These are phyloP conservation scores for Colletotrichum spinosum DNA, from an alignment of 2,329 filamentous ascomycete genomes.

Conservation along the genomic window DNA sequence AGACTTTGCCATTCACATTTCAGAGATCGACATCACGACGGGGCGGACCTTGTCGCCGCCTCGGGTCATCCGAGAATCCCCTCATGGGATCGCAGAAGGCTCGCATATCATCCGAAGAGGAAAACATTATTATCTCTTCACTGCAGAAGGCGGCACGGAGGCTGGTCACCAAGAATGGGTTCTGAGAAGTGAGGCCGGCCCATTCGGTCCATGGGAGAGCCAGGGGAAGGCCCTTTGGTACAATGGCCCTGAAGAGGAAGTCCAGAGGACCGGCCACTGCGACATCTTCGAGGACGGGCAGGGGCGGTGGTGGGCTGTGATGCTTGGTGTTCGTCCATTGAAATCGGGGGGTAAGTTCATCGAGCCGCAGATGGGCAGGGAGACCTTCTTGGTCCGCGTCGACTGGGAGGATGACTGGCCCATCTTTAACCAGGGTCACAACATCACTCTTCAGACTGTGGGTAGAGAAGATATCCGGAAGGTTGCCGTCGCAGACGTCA, in stretches of 20 bases:
- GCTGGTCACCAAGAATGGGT: slow-evolving; percentile 65
- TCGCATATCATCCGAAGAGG: slow-evolving; percentile 52
- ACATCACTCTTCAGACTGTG: slow-evolving; percentile 52
- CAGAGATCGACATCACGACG: slow-evolving; percentile 55
- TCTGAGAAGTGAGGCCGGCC: slow-evolving; percentile 54
- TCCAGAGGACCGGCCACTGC: slow-evolving; percentile 63
- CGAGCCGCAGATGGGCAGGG: slow-evolving; percentile 57
- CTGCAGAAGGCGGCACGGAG: slow-evolving; percentile 56
- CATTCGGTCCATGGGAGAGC: slow-evolving; percentile 62
- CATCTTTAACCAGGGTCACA: slow-evolving; percentile 59
- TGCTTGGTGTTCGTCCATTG: slow-evolving; percentile 57
- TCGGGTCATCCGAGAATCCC: slow-evolving; percentile 49
- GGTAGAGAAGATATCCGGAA: slow-evolving; percentile 43
- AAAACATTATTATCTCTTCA: slow-evolving; percentile 53
- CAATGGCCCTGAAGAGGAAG: slow-evolving; percentile 58
- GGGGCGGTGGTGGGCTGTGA: slow-evolving; percentile 61
- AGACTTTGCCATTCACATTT: slow-evolving; percentile 63
- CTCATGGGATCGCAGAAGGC: slow-evolving; percentile 55
- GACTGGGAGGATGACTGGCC: slow-evolving; percentile 65
- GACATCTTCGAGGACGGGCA: slow-evolving; percentile 58
- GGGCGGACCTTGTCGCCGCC: slow-evolving; percentile 53
- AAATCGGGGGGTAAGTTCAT: slow-evolving; percentile 44
- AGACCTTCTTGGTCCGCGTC: slow-evolving; percentile 62
- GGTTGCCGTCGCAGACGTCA: slow-evolving; percentile 44
- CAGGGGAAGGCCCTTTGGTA: slow-evolving; percentile 57